Conservation (phyloP, 768 basidiomycete species). For the Dioszegia aurantiaca region DNA sequence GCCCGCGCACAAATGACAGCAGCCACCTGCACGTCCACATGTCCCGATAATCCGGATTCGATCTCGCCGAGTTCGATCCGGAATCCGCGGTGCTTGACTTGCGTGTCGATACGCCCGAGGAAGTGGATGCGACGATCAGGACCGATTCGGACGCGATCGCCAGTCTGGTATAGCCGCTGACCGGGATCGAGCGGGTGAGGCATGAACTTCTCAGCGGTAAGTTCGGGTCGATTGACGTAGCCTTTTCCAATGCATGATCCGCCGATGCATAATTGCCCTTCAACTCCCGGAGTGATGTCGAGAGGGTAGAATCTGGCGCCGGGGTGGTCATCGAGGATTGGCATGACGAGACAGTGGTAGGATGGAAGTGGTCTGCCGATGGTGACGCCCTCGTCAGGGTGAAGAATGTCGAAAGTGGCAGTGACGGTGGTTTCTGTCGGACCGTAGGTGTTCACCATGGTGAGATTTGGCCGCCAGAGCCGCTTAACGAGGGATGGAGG, state of each 20-base stretch:
- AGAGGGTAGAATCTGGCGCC: not conserved
- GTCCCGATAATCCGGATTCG: not conserved
- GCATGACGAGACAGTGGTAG: not conserved
- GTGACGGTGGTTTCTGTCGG: slow-evolving; percentile 7
- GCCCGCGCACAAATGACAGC: slow-evolving; percentile 6
- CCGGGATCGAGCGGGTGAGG: not conserved
- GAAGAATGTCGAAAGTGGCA: slow-evolving; percentile 1
- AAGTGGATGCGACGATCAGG: not conserved
- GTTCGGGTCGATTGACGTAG: slow-evolving; percentile 8
- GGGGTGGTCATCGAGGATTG: too few species aligned
- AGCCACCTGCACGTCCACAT: not conserved
- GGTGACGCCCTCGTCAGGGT: not conserved
- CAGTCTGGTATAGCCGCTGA: not conserved
- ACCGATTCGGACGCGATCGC: slow-evolving; percentile 4
- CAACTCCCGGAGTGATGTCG: not conserved
- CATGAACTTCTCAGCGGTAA: slow-evolving; percentile 6
- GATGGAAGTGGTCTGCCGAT: slow-evolving; percentile 2
- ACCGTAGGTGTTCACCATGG: slow-evolving; percentile 3
- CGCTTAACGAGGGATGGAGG: slow-evolving; percentile 6
- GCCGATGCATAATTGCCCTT: slow-evolving; percentile 5
- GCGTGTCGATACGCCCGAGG: slow-evolving; percentile 6
- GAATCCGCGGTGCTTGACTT: slow-evolving; percentile 10
- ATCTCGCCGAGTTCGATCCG: slow-evolving; percentile 7
- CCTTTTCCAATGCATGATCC: slow-evolving; percentile 2
- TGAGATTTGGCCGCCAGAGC: not conserved